Evolutionary conservation across 345 rosid genomes (phyloP), one percentile per base, ranked within the genome.

Genomic region (Aquilaria sinensis): DNA sequence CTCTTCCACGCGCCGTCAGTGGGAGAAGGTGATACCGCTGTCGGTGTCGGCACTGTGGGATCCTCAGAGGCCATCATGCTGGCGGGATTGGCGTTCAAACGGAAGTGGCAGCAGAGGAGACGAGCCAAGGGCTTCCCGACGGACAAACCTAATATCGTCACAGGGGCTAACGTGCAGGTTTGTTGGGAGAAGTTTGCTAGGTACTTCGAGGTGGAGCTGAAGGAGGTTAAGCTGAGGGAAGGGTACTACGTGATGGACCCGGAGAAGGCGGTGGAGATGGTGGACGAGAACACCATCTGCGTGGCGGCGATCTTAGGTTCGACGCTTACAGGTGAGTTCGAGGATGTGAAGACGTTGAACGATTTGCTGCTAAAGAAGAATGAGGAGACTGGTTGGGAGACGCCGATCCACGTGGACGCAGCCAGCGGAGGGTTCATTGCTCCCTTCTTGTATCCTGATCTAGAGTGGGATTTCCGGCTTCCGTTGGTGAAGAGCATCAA

Each of bases 161-260:
- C 88, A 10, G 85, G 88, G 30, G 88, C 88, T 70, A 83, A 83
- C 70, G 88, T 83, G 61, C 83, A 83, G 78, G 83, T 72, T 71
- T 83, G 88, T 67, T 83, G 88, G 88, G 85, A 83, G 78, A 83
- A 83, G 71, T 83, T 83, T 34, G 88, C 88, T 0, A 80, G 85
- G 77, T 83, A 83, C 60, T 83, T 83, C 63, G 88, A 83, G 63
- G 88, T 83, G n/a, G 88, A 83, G 47, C 73, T 83, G 2, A 83
- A 83, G 67, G 85, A 83, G 63, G 88, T 83, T 65, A 83, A 78
- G 69, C 50, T 83, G 6, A 70, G 72, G 33, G 88, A 83, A 68
- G 85, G 83, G 4, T 83, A 78, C 58, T 83, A 83, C 67, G 88
- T 83, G 12, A 80, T 83, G 88, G 81, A 83, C 67, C 88, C 85